phyloP scores from a whole-genome alignment of 1,284 basidiomycete species.

The Heterobasidion occidentale region DNA sequence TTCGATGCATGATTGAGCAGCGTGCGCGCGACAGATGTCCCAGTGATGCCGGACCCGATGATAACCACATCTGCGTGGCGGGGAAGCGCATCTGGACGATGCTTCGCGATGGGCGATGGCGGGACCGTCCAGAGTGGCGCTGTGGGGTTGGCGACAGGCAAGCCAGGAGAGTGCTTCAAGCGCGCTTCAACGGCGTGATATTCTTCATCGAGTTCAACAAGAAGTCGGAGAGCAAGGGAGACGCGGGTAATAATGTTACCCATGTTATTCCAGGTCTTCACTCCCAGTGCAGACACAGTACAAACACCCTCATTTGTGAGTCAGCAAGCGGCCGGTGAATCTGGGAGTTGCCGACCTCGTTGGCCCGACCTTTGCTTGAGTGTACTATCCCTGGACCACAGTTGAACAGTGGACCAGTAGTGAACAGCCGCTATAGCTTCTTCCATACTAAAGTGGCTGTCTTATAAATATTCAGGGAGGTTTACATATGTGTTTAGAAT shows the following conservation, averaged over 20 bases:
- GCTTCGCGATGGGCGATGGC: conserved; percentile 37
- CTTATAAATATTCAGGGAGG: no score
- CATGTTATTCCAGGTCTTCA: conserved; percentile 5
- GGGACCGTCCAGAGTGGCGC: conserved; percentile 56
- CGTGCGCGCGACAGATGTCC: conserved; percentile 47
- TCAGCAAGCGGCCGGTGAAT: no score
- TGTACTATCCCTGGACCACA: no score
- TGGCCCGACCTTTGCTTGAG: no score
- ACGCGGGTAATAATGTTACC: conserved; percentile 12
- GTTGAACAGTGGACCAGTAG: no score
- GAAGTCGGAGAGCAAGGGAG: conserved; percentile 8
- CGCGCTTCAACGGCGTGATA: conserved; percentile 15
- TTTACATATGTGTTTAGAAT: no score
- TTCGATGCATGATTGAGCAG: conserved; percentile 32
- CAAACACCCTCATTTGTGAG: no score
- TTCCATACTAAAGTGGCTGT: no score
- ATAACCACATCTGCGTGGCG: conserved; percentile 53
- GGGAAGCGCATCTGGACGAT: conserved; percentile 33
- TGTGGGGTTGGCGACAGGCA: conserved; percentile 46
- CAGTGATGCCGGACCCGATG: conserved; percentile 68
- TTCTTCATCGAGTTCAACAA: conserved; percentile 9
- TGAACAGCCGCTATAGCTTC: no score
- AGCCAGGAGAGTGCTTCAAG: conserved; percentile 39
- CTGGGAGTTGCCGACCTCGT: no score
- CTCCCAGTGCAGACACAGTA: no score